Base-by-base conservation (phyloP, 768 basidiomycete genomes). In the Boletus rubropictus region DNA sequence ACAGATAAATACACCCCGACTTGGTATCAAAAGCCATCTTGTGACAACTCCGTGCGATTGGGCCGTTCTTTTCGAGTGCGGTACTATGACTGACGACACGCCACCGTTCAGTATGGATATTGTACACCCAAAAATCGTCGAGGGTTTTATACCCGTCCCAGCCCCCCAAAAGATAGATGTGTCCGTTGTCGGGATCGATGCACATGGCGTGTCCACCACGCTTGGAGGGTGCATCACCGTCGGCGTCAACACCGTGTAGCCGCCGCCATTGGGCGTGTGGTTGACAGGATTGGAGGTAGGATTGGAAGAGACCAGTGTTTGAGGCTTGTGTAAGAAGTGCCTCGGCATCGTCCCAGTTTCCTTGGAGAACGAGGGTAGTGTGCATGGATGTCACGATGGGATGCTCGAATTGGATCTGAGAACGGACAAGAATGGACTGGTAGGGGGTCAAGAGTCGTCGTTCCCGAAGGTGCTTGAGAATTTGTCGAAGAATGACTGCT, bases 161-260 rank as follows among this genome's bases (percentile, higher is more conserved):
- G 0, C 89, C 89, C 1, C 88, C 89, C 44, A 88, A 79, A 18
- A 90, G 72, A 59, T 89, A 89, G 24, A 90, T 79, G 36, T 76
- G 63, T 6, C 78, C 77, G 32, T 78, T 73, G 7, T 74, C 70
- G 20, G 74, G 67, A 57, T 89, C 87, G 52, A 89, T 78, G 54
- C 85, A 88, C 84, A 88, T 87, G 18, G 85, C 82, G 52, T 90
- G 86, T 0, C 88, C 89, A 14, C 88, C 85, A 1, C 89, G 79
- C 37, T 78, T 71, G 21, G 75, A 72, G 5, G 89, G 88, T 0
- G 74, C 64, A 53, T 86, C 84, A 1, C 78, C 72, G 50, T 84
- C 78, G 1, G 78, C 72, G 51, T 84, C 78, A n/a, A 77, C 73
- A 18, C 77, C 83, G 31, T 65, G 66, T 1, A 88, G 65, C 14